phyloP scores from a whole-genome alignment of 805 yeast genomes.

The Lipomyces mesembrius region DNA sequence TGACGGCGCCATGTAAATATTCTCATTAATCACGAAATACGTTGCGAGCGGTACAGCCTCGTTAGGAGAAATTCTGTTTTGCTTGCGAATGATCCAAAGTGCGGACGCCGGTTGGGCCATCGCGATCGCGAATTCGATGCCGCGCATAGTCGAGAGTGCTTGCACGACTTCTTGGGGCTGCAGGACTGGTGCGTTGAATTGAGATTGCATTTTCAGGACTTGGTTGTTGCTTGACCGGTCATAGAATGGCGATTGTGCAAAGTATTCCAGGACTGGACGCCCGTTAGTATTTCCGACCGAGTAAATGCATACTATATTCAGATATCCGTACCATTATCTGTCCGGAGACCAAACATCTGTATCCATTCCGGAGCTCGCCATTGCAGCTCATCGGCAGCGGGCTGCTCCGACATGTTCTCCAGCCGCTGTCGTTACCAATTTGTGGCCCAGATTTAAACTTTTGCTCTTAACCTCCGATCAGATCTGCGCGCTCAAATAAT shows the following conservation, averaged over 20 bases:
- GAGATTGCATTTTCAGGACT: constrained; percentile 92
- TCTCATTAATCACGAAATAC: constrained; percentile 88
- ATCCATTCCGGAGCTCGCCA: constrained; percentile 99
- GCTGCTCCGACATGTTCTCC: constrained; percentile 10
- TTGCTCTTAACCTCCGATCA: too few relatives aligned
- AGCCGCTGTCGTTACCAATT: background rate
- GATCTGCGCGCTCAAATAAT: too few relatives aligned
- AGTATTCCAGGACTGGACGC: constrained; percentile 70
- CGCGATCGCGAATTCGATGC: constrained; percentile 80
- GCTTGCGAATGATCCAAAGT: constrained; percentile 88
- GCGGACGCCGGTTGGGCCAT: constrained; percentile 78
- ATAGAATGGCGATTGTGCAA: constrained; percentile 91
- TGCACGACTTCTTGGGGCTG: constrained; percentile 51
- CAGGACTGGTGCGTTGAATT: constrained; percentile 63
- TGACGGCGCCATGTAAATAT: constrained; percentile 87
- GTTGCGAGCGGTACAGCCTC: constrained; percentile 65
- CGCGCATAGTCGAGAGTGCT: constrained; percentile 72
- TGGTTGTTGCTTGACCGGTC: constrained; percentile 94
- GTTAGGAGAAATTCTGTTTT: constrained; percentile 61
- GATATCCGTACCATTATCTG: constrained; percentile 64
- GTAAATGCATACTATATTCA: too few relatives aligned
- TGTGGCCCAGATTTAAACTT: too few relatives aligned
- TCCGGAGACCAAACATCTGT: constrained; percentile 76
- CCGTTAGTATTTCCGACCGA: background rate
- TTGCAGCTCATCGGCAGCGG: constrained; percentile 54